A percentile compares a stretch with the other conserved stretches of the same genome.
phyloP scores from a whole-genome alignment of 768 basidiomycete species.

The Kwoniella pini region DNA sequence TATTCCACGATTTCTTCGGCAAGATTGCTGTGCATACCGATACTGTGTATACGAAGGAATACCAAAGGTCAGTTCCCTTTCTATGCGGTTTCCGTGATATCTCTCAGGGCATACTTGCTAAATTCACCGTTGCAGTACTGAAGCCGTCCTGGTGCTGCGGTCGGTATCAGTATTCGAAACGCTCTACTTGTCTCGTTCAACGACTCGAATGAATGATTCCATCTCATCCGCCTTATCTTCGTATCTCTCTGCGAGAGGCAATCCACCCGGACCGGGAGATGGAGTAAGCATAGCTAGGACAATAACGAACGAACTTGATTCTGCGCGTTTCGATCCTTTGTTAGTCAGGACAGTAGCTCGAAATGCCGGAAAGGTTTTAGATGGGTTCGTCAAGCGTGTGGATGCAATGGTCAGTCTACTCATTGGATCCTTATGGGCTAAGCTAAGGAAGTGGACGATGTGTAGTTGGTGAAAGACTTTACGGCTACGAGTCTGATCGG shows the following conservation, averaged over 20 bases:
- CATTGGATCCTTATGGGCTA: background rate
- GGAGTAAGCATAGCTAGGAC: constrained; percentile 74
- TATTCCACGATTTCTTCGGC: constrained; percentile 96
- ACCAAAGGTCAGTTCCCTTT: constrained; percentile 73
- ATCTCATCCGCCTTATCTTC: constrained; percentile 71
- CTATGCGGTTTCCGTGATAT: background rate
- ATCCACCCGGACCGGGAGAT: constrained; percentile 72
- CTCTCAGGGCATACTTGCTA: background rate
- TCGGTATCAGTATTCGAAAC: constrained; percentile 80
- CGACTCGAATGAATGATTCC: constrained; percentile 78
- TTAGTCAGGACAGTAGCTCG: constrained; percentile 77
- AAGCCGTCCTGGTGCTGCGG: constrained; percentile 83
- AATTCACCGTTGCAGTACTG: constrained; percentile 63
- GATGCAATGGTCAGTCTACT: constrained; percentile 67
- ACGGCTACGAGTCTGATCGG: constrained; percentile 73
- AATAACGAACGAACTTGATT: constrained; percentile 86
- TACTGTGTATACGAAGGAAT: constrained; percentile 77
- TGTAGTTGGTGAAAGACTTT: constrained; percentile 72
- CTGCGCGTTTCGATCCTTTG: constrained; percentile 88
- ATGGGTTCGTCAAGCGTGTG: constrained; percentile 65
- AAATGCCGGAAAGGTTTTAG: constrained; percentile 68
- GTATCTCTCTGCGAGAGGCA: constrained; percentile 62
- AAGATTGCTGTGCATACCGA: constrained; percentile 95
- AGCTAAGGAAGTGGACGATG: background rate
- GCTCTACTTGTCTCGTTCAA: constrained; percentile 81